Evolutionary conservation across 2,329 filamentous ascomycete species (phyloP).

Genomic region (Epichloe gansuensis): DNA sequence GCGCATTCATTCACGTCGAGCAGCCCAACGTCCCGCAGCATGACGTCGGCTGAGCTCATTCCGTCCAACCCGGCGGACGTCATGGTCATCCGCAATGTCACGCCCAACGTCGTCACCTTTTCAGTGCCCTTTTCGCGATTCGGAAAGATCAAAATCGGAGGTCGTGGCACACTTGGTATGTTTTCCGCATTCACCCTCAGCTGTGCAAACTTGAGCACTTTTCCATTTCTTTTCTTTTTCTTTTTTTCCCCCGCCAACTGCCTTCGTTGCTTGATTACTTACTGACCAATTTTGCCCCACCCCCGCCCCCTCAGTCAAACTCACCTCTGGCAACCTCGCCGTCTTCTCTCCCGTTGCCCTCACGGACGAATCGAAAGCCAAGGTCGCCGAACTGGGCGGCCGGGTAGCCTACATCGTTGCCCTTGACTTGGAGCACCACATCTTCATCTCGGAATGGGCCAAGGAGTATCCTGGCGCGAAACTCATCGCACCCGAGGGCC

Average conservation of each 20-base stretch:
- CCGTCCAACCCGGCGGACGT: conserved; percentile 63
- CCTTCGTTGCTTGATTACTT: background rate
- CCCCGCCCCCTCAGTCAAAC: conserved; percentile 44
- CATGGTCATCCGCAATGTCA: conserved; percentile 82
- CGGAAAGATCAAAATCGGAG: conserved; percentile 70
- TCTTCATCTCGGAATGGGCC: conserved; percentile 81
- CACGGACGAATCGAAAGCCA: conserved; percentile 57
- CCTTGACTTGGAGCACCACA: conserved; percentile 86
- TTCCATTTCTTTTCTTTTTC: background rate
- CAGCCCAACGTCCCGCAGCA: conserved; percentile 11
- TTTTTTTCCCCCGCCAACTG: background rate
- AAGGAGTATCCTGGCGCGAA: conserved; percentile 64
- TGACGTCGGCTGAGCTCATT: conserved; percentile 52
- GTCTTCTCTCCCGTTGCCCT: conserved; percentile 88
- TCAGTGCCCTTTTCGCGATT: conserved; percentile 78
- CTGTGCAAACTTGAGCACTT: too few relatives aligned
- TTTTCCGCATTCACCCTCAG: background rate
- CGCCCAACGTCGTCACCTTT: conserved; percentile 64
- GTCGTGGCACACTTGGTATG: conserved; percentile 72
- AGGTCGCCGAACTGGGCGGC: conserved; percentile 52
- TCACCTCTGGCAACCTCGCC: conserved; percentile 65
- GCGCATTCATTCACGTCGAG: conserved; percentile 9
- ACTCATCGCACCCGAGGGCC: conserved; percentile 70
- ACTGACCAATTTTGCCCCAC: background rate
- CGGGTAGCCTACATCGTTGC: conserved; percentile 76